A percentile compares a stretch with the other conserved stretches of the same genome.
Evolutionary conservation across 2,329 filamentous ascomycete species (phyloP).

Genomic region (Cylindrodendrum hubeiense): DNA sequence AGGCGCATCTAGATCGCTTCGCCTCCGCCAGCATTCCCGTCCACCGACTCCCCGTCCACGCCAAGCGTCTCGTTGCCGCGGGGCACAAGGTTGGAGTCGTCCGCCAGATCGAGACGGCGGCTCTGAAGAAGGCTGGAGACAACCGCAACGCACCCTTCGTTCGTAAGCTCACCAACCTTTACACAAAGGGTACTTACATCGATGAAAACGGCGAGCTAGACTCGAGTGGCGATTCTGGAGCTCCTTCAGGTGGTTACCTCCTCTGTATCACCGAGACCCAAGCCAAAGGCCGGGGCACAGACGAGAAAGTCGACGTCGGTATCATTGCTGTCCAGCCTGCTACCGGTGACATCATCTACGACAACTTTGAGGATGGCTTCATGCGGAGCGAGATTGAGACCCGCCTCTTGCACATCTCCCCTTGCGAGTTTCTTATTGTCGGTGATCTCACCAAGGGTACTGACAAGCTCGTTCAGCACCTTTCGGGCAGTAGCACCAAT

Average conservation of each 20-base stretch:
- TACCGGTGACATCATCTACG: conserved; percentile 95
- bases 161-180: conserved; percentile 93
- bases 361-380: conserved; percentile 96
- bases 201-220: conserved; percentile 90
- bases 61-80: conserved; percentile 90
- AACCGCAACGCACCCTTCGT: conserved; percentile 94
- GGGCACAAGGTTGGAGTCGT: conserved; percentile 98
- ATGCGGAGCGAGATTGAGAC: conserved; percentile 98
- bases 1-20: conserved; percentile 92
- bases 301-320: conserved; percentile 93
- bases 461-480: conserved; percentile 90
- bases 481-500: conserved; percentile 90
- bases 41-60: conserved; percentile 90
- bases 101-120: conserved; percentile 93
- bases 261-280: conserved; percentile 93
- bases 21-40: conserved; percentile 96
- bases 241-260: conserved; percentile 83
- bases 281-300: conserved; percentile 81
- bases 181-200: conserved; percentile 98
- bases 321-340: conserved; percentile 94
- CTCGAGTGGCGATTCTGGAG: conserved; percentile 54
- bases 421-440: conserved; percentile 94
- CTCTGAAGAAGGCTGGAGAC: conserved; percentile 93
- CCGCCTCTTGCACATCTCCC: conserved; percentile 92
- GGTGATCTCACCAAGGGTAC: conserved; percentile 91